Conservation (phyloP, 2,329 filamentous ascomycete genomes). For the Aspergillus neotritici region DNA sequence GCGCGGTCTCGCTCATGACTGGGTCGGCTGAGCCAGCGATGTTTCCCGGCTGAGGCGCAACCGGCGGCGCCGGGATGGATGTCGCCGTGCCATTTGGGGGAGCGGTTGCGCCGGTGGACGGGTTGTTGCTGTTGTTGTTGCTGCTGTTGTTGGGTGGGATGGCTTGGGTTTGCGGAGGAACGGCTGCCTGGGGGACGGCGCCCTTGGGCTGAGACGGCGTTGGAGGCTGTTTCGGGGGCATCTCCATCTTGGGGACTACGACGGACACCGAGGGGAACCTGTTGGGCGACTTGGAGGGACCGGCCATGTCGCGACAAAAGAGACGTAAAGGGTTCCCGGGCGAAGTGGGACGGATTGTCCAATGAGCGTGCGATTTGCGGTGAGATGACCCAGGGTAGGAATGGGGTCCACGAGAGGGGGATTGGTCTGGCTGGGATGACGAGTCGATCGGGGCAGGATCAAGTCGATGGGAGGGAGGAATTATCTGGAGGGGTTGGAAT, state of each 20-base stretch:
- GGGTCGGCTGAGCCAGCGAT: not conserved
- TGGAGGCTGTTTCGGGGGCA: not conserved
- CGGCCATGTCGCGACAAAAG: slow-evolving; percentile 3
- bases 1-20: slow-evolving; percentile 2
- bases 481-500: too few relatives aligned
- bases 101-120: not conserved
- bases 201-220: not conserved
- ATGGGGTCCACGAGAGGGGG: too few relatives aligned
- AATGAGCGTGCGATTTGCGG: too few relatives aligned
- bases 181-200: not conserved
- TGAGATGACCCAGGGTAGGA: too few relatives aligned
- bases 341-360: too few relatives aligned
- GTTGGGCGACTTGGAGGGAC: slow-evolving; percentile 1
- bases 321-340: too few relatives aligned
- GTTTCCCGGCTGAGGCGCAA: too few relatives aligned
- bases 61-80: too few relatives aligned
- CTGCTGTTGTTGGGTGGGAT: not conserved
- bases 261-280: slow-evolving; percentile 7
- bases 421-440: too few relatives aligned
- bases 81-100: not conserved
- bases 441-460: too few relatives aligned
- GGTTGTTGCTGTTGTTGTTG: not conserved
- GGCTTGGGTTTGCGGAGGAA: not conserved
- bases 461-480: too few relatives aligned
- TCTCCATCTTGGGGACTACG: slow-evolving; percentile 16